Percentiles rank a stretch among this genome's conserved stretches.
Evolutionary conservation across 495 filamentous ascomycete species (phyloP).

Genomic region (Glonium stellatum): DNA sequence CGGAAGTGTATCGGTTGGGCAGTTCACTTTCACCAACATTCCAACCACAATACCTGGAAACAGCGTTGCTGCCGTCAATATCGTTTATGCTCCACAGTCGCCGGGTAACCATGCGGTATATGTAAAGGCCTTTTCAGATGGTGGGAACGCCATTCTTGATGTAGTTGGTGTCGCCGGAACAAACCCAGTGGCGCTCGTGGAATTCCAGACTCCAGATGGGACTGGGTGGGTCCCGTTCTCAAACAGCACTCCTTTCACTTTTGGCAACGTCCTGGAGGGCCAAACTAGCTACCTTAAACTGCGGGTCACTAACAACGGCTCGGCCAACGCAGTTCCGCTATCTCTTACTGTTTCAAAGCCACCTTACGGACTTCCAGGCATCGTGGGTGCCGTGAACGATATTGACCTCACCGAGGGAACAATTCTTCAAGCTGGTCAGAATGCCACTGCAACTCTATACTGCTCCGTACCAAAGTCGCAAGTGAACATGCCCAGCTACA

Average conservation of each 20-base stretch:
- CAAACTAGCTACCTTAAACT: constrained; percentile 36
- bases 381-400: constrained; percentile 39
- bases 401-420: constrained; percentile 48
- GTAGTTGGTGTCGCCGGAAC: constrained; percentile 39
- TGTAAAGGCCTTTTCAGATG: constrained; percentile 39
- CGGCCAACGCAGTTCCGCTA: constrained; percentile 33
- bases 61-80: constrained; percentile 29
- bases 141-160: constrained; percentile 37
- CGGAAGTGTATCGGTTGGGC: constrained; percentile 32
- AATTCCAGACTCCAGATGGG: constrained; percentile 43
- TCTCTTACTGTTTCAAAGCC: constrained; percentile 47
- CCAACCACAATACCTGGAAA: constrained; percentile 35
- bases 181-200: constrained; percentile 40
- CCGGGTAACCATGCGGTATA: constrained; percentile 41
- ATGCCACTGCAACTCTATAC: constrained; percentile 38
- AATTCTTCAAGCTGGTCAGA: constrained; percentile 38
- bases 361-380: constrained; percentile 37
- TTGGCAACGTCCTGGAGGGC: constrained; percentile 42
- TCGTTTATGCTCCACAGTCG: constrained; percentile 38
- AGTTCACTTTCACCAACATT: constrained; percentile 38
- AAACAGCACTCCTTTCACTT: constrained; percentile 35
- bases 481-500: constrained; percentile 41
- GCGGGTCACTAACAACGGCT: constrained; percentile 41
- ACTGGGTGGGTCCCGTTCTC: constrained; percentile 42
- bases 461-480: constrained; percentile 44